Evolutionary conservation across 2,329 filamentous ascomycete genomes (phyloP), one percentile per base, ranked within the genome.

Genomic region (Dothistroma septosporum): DNA sequence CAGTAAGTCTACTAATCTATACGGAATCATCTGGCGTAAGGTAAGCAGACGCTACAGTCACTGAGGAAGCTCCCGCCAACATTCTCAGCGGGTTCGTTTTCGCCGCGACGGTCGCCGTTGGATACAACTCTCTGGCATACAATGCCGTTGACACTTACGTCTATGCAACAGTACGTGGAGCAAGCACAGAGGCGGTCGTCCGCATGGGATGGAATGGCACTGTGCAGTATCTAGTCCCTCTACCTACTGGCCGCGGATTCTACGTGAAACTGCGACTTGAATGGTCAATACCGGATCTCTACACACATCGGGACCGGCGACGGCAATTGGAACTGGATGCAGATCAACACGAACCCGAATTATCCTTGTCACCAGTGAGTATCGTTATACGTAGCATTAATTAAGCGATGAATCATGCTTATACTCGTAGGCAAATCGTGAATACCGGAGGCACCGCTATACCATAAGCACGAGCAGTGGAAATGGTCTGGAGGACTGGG

Each of bases 121-220:
- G 37, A 9, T 41, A 41, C 54, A 64, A 64, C 53, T 62, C 59
- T 7, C 22, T 64, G 28, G 62, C 35, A 7, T 62, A 58, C 55
- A 64, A 64, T 31, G 44, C 55, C 2, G 24, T 60, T 8, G 60
- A 64, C 50, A 58, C 28, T 22, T 64, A 64, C 33, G 47, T 64
- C 14, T 64, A 64, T 28, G 54, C 53, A 2, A 64, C 57, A 1
- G 49, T 60, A 50, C 62, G 62, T 22, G 60, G 58, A 5, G n/a
- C 32, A 5, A 49, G 41, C 24, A 54, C 53, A 9, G 62, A 60
- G 24, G 31, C 21, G 10, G 49, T 61, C 5, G 19, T 53, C 7
- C 41, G 54, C 7, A 21, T 57, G 16, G 54, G 54, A 19, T 61
- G 58, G n/a, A 53, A 64, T 22, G 55, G 59, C 1, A 57, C 28